A percentile compares a stretch with the other conserved stretches of the same genome.
phyloP scores from a whole-genome alignment of 768 basidiomycete species.

The Candolleomyces efflorescens region DNA sequence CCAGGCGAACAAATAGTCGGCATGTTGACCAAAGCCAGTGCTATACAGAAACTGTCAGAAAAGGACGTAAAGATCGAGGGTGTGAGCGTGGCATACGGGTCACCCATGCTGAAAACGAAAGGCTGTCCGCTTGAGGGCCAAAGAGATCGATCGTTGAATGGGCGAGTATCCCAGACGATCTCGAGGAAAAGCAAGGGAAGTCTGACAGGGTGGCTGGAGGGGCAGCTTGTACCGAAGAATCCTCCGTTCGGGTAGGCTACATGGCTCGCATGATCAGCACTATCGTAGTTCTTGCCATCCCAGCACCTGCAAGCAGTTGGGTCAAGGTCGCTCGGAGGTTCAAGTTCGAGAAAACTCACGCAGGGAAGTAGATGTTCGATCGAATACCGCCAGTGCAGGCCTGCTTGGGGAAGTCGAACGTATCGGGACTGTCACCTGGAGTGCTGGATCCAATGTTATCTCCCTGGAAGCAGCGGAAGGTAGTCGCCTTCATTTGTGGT shows the following conservation, averaged over 20 bases:
- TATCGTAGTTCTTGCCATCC: constrained; percentile 19
- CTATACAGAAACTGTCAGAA: neutral
- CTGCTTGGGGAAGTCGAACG: constrained; percentile 12
- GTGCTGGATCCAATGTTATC: constrained; percentile 14
- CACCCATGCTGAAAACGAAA: constrained; percentile 19
- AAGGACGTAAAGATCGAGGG: too few species aligned
- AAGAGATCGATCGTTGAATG: constrained; percentile 16
- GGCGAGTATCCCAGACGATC: constrained; percentile 10
- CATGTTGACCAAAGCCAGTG: constrained; percentile 18
- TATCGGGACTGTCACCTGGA: constrained; percentile 14
- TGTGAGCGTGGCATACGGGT: constrained; percentile 11
- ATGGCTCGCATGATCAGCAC: constrained; percentile 17
- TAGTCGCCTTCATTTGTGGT: constrained; percentile 13
- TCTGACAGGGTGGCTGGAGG: constrained; percentile 4
- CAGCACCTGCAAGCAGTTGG: constrained; percentile 11
- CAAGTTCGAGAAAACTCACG: constrained; percentile 2
- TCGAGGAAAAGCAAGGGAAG: constrained; percentile 9
- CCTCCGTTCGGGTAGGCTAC: constrained; percentile 13
- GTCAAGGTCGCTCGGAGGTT: neutral
- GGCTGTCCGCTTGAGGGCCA: constrained; percentile 17
- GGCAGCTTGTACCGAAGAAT: constrained; percentile 9
- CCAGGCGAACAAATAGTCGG: constrained; percentile 21
- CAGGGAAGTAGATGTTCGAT: constrained; percentile 18
- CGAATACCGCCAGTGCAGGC: constrained; percentile 17
- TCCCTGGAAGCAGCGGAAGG: constrained; percentile 17